Percentiles rank a stretch among this genome's conserved stretches.
Evolutionary conservation across 345 rosid genomes (phyloP).

Genomic region (Abelmoschus esculentus): DNA sequence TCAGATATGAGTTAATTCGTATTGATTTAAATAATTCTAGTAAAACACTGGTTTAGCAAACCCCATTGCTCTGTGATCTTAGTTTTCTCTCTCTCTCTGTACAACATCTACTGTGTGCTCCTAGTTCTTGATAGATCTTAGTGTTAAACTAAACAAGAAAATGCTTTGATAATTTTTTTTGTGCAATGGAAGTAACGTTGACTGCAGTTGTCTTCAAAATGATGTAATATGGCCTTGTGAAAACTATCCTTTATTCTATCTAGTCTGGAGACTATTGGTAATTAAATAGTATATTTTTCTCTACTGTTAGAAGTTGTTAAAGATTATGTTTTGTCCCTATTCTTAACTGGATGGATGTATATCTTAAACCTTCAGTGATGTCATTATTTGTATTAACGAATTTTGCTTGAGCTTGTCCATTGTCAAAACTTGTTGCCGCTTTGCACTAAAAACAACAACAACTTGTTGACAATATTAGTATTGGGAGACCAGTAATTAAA

Average conservation of each 20-base stretch:
- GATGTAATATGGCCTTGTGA: neutral
- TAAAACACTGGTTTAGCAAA: neutral
- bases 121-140: neutral
- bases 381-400: neutral
- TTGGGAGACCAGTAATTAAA: neutral
- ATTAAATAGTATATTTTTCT: neutral
- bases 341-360: neutral
- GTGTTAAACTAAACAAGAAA: neutral
- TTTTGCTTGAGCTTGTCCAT: conserved; percentile 2
- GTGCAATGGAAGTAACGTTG: neutral
- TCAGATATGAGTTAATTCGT: neutral
- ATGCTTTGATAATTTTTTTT: neutral
- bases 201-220: neutral
- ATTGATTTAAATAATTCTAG: neutral
- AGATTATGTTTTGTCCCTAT: neutral
- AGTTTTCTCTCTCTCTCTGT: neutral
- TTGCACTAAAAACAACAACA: too few species aligned
- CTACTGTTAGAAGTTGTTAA: neutral
- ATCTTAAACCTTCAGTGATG: neutral
- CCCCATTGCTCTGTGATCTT: neutral
- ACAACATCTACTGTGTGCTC: neutral
- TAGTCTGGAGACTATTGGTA: neutral
- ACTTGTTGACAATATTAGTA: neutral
- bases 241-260: neutral
- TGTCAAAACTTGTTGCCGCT: neutral